Conservation (phyloP, 2,329 filamentous ascomycete genomes). For the Colletotrichum sp. region DNA sequence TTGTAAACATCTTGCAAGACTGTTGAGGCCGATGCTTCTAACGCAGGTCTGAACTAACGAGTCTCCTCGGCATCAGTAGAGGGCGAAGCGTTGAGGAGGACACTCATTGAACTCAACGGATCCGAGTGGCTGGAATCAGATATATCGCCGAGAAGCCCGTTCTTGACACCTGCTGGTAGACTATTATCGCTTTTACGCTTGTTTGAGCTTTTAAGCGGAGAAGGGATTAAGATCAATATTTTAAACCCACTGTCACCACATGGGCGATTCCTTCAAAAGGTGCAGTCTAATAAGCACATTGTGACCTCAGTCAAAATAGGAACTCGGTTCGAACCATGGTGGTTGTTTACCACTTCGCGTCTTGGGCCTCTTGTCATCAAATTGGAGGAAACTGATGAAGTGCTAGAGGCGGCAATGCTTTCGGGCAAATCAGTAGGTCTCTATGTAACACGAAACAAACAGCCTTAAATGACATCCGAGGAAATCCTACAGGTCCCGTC, state of each 20-base stretch:
- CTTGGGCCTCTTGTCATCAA: fast-evolving
- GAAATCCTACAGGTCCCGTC: background rate
- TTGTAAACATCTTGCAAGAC: fast-evolving
- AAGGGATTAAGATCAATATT: background rate
- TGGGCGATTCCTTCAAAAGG: background rate
- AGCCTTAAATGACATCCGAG: background rate
- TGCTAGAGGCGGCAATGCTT: background rate
- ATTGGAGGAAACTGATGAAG: background rate
- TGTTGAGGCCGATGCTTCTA: background rate
- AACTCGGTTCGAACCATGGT: background rate
- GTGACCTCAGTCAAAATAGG: fast-evolving
- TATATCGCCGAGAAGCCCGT: background rate
- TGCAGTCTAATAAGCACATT: background rate
- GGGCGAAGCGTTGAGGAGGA: background rate
- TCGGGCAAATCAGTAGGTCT: background rate
- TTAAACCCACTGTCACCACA: fast-evolving
- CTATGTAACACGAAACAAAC: background rate
- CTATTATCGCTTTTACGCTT: fast-evolving
- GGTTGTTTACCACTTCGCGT: background rate
- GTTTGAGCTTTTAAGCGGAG: background rate
- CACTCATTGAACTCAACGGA: background rate
- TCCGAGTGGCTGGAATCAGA: background rate
- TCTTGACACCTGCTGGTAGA: background rate
- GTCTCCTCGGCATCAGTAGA: background rate
- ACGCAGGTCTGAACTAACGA: fast-evolving